A percentile compares a stretch with the other conserved stretches of the same genome.
These are phyloP conservation scores for Nothopassalora personata DNA, from an alignment of 2,329 filamentous ascomycete genomes.

Conservation along the genomic window DNA sequence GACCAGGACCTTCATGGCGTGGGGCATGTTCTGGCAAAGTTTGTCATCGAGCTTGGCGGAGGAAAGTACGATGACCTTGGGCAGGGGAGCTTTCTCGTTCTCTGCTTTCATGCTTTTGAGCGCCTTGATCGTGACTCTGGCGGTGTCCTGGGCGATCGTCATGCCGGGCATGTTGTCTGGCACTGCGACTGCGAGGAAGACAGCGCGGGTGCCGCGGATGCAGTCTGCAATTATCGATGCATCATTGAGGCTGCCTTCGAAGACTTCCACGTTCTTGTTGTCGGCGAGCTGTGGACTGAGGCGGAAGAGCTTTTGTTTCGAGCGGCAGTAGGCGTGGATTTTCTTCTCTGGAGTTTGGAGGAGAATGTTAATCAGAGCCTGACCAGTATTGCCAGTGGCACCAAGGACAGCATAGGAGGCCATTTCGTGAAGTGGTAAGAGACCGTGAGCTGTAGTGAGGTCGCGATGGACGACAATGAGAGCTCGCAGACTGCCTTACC, in stretches of 20 bases:
- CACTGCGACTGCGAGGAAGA: slow-evolving; percentile 15
- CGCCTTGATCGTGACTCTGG: slow-evolving; percentile 34
- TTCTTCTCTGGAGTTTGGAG: slow-evolving; percentile 29
- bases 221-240: slow-evolving; percentile 35
- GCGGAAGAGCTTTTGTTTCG: slow-evolving; percentile 35
- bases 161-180: slow-evolving; percentile 33
- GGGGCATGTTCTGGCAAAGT: slow-evolving; percentile 19
- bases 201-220: slow-evolving; percentile 36
- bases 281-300: slow-evolving; percentile 32
- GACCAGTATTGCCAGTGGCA: slow-evolving; percentile 40
- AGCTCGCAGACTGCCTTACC: not conserved
- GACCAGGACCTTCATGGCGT: not conserved
- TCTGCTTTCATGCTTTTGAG: slow-evolving; percentile 34
- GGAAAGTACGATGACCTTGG: slow-evolving; percentile 39
- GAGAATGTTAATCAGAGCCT: slow-evolving; percentile 38
- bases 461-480: not conserved
- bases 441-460: not conserved
- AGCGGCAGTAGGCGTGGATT: slow-evolving; percentile 45
- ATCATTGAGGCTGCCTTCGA: slow-evolving; percentile 35
- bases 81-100: slow-evolving; percentile 18
- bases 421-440: slow-evolving; percentile 5
- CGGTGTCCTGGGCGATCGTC: slow-evolving; percentile 33
- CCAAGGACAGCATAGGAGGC: slow-evolving; percentile 21
- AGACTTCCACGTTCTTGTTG: slow-evolving; percentile 29
- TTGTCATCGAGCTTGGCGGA: slow-evolving; percentile 41